These are phyloP conservation scores for Ophiostoma ulmi DNA, from an alignment of 2,329 filamentous ascomycete species.

Conservation along the genomic window DNA sequence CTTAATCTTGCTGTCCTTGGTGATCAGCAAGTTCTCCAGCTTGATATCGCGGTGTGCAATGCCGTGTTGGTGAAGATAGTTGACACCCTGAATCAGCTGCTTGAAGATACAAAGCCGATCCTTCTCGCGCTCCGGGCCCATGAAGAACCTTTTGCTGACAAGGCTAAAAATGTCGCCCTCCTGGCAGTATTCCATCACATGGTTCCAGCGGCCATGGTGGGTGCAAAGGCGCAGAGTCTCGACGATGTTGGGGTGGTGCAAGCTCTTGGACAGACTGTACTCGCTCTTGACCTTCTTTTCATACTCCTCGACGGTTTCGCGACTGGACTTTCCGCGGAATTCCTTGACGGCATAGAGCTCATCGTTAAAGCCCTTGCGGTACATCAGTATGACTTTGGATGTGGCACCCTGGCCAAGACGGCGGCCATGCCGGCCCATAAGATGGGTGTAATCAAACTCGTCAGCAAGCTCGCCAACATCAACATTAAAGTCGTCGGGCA, in stretches of 20 bases:
- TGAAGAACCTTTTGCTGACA: slow-evolving; percentile 66
- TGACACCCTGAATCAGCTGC: slow-evolving; percentile 75
- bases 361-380: slow-evolving; percentile 57
- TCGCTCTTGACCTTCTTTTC: slow-evolving; percentile 88
- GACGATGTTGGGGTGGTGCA: slow-evolving; percentile 83
- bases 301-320: slow-evolving; percentile 69
- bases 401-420: slow-evolving; percentile 77
- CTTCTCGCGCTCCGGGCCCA: slow-evolving; percentile 55
- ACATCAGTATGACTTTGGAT: slow-evolving; percentile 77
- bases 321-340: slow-evolving; percentile 66
- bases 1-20: slow-evolving; percentile 74
- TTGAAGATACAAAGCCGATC: slow-evolving; percentile 85
- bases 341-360: slow-evolving; percentile 83
- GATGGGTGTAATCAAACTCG: slow-evolving; percentile 66
- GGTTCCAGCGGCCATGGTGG: slow-evolving; percentile 72
- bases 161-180: slow-evolving; percentile 75
- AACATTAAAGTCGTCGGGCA: slow-evolving; percentile 69
- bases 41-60: slow-evolving; percentile 91
- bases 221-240: slow-evolving; percentile 72
- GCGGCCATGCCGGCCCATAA: slow-evolving; percentile 67
- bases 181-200: slow-evolving; percentile 88
- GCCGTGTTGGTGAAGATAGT: slow-evolving; percentile 75
- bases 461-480: slow-evolving; percentile 62
- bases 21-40: slow-evolving; percentile 77
- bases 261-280: slow-evolving; percentile 78